Percentiles rank a stretch among this genome's conserved stretches.
phyloP scores from a whole-genome alignment of 2,329 filamentous ascomycete genomes.

The Amesomyces nigricolor region DNA sequence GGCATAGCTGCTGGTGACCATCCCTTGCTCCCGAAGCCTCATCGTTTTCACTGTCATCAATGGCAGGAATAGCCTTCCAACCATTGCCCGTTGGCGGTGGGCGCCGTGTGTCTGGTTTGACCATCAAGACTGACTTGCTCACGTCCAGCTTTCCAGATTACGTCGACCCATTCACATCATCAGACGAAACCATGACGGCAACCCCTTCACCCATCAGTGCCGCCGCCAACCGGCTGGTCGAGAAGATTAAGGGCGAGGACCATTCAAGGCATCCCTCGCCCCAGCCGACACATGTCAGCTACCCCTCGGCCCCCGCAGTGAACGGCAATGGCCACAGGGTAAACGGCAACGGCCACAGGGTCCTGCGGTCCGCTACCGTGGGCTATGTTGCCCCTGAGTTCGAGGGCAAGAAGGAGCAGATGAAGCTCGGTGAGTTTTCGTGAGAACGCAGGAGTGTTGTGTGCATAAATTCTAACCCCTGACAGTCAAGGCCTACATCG shows the following conservation, averaged over 20 bases:
- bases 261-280: slow-evolving; percentile 68
- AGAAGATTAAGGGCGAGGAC: slow-evolving; percentile 29
- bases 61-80: slow-evolving; percentile 21
- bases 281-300: slow-evolving; percentile 77
- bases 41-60: slow-evolving; percentile 11
- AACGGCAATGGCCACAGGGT: slow-evolving; percentile 55
- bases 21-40: neutral
- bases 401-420: slow-evolving; percentile 86
- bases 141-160: slow-evolving; percentile 33
- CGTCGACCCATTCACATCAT: slow-evolving; percentile 29
- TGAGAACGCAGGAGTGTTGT: neutral
- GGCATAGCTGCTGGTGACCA: neutral
- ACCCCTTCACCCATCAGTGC: slow-evolving; percentile 22
- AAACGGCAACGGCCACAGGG: slow-evolving; percentile 59
- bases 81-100: slow-evolving; percentile 15
- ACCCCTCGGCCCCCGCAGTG: slow-evolving; percentile 51
- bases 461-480: slow-evolving; percentile 7
- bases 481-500: slow-evolving; percentile 73
- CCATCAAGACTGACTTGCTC: slow-evolving; percentile 31
- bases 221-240: slow-evolving; percentile 28
- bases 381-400: slow-evolving; percentile 95
- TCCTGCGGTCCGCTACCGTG: slow-evolving; percentile 81
- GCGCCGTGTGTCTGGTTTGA: slow-evolving; percentile 28
- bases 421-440: slow-evolving; percentile 60
- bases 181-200: slow-evolving; percentile 30